These are phyloP conservation scores for Astrocystis sublimbata DNA, from an alignment of 495 filamentous ascomycete species.

Conservation along the genomic window DNA sequence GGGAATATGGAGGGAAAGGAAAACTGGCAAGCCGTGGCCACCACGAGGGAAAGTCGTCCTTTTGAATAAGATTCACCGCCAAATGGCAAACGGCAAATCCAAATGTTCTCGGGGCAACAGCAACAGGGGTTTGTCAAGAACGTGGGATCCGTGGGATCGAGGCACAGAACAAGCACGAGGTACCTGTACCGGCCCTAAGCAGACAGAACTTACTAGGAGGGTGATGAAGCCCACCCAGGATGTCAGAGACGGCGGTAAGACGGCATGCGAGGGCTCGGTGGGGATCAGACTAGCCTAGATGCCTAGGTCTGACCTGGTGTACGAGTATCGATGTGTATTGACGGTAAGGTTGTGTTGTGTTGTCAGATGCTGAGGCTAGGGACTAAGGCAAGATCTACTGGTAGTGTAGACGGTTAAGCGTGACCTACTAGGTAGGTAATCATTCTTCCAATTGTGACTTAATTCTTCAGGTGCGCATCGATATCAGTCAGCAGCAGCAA, in stretches of 20 bases:
- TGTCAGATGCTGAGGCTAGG: slow-evolving; percentile 2
- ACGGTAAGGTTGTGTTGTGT: not conserved
- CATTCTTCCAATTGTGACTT: no score
- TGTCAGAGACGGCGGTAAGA: slow-evolving; percentile 1
- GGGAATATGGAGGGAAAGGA: slow-evolving; percentile 1
- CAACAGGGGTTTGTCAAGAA: slow-evolving; percentile 11
- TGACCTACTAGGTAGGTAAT: no score
- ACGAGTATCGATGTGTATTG: no score
- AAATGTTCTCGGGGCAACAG: slow-evolving; percentile 8
- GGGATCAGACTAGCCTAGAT: slow-evolving; percentile 5
- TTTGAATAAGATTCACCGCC: slow-evolving; percentile 22
- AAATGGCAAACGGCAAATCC: slow-evolving; percentile 25
- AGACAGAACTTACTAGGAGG: slow-evolving; percentile 6
- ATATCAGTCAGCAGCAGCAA: no score
- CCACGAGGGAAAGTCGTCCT: slow-evolving; percentile 17
- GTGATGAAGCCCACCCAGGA: slow-evolving; percentile 1
- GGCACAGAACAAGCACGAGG: no score
- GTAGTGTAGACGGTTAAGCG: no score
- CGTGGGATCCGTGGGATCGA: no score
- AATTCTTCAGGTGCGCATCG: no score
- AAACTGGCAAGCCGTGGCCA: not conserved
- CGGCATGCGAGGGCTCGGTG: slow-evolving; percentile 13
- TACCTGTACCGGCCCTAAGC: not conserved
- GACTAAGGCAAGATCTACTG: no score
- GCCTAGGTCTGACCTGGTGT: not conserved